Percentiles rank a stretch among this genome's conserved stretches.
These are phyloP conservation scores for Phytophthora citrophthora DNA, from an alignment of 352 stramenopile genomes.

Conservation along the genomic window DNA sequence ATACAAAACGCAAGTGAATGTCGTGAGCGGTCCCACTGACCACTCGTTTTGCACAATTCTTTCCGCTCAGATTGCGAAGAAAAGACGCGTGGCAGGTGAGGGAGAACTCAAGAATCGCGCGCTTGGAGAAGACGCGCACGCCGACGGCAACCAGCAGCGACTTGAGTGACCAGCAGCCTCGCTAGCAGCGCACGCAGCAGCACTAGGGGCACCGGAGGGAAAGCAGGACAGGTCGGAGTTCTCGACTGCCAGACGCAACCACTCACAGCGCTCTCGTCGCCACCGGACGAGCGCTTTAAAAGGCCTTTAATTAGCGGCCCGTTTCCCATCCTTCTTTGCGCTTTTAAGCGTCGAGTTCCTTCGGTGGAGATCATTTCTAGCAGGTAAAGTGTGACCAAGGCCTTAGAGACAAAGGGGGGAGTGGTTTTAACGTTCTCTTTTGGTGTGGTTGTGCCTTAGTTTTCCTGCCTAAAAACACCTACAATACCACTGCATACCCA, in stretches of 20 bases:
- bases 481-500: constrained; percentile 1
- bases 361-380: constrained; percentile 34
- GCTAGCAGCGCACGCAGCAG: constrained; percentile 9
- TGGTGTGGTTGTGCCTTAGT: constrained; percentile 10
- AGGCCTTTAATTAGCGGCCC: neutral
- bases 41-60: constrained; percentile 56
- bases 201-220: constrained; percentile 14
- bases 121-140: constrained; percentile 31
- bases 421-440: constrained; percentile 7
- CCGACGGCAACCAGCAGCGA: constrained; percentile 23
- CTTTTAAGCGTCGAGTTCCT: constrained; percentile 5
- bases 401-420: neutral
- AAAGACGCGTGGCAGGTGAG: constrained; percentile 28
- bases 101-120: constrained; percentile 46
- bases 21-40: constrained; percentile 12
- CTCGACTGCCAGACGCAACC: constrained; percentile 9
- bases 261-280: constrained; percentile 24
- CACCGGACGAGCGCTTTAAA: constrained; percentile 25
- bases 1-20: constrained; percentile 35
- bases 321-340: constrained; percentile 16
- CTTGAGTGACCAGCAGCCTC: constrained; percentile 20
- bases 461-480: constrained; percentile 18
- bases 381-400: constrained; percentile 20
- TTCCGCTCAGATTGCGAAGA: constrained; percentile 31
- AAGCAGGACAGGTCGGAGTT: constrained; percentile 21